Evolutionary conservation across 805 yeast species (phyloP), one percentile per base, ranked within the genome.

Genomic region (Monosporozyma servazzii): DNA sequence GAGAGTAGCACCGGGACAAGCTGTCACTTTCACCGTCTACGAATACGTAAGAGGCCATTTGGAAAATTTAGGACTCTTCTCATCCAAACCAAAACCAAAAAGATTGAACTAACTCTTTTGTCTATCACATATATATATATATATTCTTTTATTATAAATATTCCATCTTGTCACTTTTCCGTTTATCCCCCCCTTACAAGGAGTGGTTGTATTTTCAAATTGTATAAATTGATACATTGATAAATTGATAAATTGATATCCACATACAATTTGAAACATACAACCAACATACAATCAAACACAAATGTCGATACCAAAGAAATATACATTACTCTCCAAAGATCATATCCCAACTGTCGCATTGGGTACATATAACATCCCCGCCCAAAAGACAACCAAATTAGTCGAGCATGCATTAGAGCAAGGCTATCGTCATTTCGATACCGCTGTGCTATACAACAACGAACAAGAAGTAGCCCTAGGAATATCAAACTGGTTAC

Each of bases 1-100:
- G 95, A 85, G 99, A 74, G 99, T 91, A 49, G 99, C 99, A 11
- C 97, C 99, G 23, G 99, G 99, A 55, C 99, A 91, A 73, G 97
- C 98, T 51, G 98, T 91, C 52, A 93, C 97, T 17, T 91, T 91
- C 74, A 93, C 98, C 7, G 96, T 93, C 44, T 91, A 91, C 71
- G 99, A 91, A 73, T 84, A 76, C 65, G 86, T 88, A 67, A 85
- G 89, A 70, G 79, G 76, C 21, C 73, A 75, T 48, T 76, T 90
- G 67, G 85, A 77, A 54, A 63, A 59, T 15, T 33, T 56, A 20
- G 69, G 65, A 6, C 15, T 68, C 9, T 59, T 62, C 33, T 11
- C 45, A 18, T 18, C 39, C 13, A 31, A 47, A 21, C 48, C 53
- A 33, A 44, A 46, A 39, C 51, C 55, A 45, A 50, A 53, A 44